phyloP scores from a whole-genome alignment of 768 basidiomycete species.

The Coprinopsis sp. region DNA sequence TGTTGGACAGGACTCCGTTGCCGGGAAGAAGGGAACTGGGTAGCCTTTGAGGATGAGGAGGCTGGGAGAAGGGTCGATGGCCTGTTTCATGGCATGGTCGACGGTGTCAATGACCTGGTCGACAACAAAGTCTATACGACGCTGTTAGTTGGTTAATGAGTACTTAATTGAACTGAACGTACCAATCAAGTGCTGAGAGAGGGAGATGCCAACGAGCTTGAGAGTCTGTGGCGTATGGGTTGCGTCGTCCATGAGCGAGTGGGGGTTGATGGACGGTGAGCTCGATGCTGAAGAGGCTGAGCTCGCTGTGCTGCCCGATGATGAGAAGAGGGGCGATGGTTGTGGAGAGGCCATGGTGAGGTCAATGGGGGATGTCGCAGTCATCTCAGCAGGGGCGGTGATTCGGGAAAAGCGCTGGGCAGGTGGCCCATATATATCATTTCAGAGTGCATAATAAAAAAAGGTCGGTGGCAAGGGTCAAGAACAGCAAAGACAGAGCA shows the following conservation, averaged over 20 bases:
- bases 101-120: constrained; percentile 69
- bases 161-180: constrained; percentile 21
- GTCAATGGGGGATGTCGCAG: constrained; percentile 16
- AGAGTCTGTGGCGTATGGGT: constrained; percentile 62
- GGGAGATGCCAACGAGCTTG: constrained; percentile 62
- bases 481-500: not conserved
- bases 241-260: constrained; percentile 57
- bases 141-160: constrained; percentile 5
- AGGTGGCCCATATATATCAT: not conserved
- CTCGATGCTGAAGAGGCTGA: constrained; percentile 25
- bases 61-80: constrained; percentile 38
- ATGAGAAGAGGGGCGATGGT: not conserved
- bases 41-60: constrained; percentile 42
- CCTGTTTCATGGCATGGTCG: constrained; percentile 70
- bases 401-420: constrained; percentile 13
- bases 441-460: constrained; percentile 1
- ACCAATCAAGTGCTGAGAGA: constrained; percentile 63
- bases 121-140: constrained; percentile 58
- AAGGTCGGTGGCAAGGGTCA: not conserved
- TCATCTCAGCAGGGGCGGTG: no score
- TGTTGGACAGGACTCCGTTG: constrained; percentile 47
- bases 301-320: constrained; percentile 17
- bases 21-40: constrained; percentile 13
- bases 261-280: constrained; percentile 36
- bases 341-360: constrained; percentile 15